A percentile compares a stretch with the other conserved stretches of the same genome.
These are phyloP conservation scores for Willaertia magna DNA, from an alignment of 208 protist species.

Conservation along the genomic window DNA sequence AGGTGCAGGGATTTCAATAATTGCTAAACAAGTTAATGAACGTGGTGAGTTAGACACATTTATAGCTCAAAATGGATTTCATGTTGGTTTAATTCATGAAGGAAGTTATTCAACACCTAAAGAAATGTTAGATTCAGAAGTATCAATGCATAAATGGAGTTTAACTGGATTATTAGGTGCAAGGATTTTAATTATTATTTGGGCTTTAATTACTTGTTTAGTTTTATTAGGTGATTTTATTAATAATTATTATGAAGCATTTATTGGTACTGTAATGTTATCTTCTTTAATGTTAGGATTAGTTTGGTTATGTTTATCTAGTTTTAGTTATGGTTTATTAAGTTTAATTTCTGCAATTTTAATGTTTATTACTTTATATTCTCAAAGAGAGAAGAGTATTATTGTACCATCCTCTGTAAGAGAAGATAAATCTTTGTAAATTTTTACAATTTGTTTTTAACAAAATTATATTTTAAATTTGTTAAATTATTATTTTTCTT, in stretches of 20 bases:
- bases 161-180: not conserved
- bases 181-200: not conserved
- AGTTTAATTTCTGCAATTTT: too few relatives aligned
- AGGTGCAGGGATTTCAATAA: not conserved
- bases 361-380: too few relatives aligned
- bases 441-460: too few relatives aligned
- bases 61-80: not conserved
- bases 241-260: not conserved
- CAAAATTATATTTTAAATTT: too few relatives aligned
- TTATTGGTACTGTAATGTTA: not conserved
- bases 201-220: not conserved
- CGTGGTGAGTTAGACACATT: not conserved
- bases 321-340: too few relatives aligned
- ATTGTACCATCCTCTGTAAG: too few relatives aligned
- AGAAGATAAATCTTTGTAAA: too few relatives aligned
- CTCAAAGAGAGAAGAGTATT: too few relatives aligned
- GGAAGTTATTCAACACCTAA: not conserved
- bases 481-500: too few relatives aligned
- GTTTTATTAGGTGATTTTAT: not conserved
- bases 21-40: not conserved
- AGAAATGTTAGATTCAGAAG: not conserved
- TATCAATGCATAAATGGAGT: not conserved
- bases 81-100: not conserved
- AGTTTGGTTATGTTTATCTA: not conserved
- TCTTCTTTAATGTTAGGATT: not conserved